Conservation (phyloP, 768 basidiomycete species). For the Calocybe cyanea region DNA sequence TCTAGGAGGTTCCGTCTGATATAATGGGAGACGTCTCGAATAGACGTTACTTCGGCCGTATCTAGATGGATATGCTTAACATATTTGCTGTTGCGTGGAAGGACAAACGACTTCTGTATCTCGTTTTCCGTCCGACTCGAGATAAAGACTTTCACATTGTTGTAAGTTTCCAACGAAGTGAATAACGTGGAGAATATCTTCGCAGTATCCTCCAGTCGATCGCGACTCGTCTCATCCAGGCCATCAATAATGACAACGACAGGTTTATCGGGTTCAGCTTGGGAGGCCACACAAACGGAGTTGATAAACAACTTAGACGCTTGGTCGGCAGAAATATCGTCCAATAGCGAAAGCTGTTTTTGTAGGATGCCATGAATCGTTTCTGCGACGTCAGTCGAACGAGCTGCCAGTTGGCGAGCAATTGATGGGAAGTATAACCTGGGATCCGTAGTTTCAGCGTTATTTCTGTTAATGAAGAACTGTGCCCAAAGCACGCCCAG, state of each 20-base stretch:
- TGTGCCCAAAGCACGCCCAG: conserved; percentile 13
- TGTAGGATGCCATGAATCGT: conserved; percentile 9
- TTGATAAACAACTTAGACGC: conserved; percentile 13
- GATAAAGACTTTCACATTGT: conserved; percentile 14
- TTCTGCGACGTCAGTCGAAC: conserved; percentile 2
- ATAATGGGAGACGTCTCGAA: conserved; percentile 9
- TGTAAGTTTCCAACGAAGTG: neutral
- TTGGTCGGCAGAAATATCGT: conserved; percentile 9
- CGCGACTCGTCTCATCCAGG: conserved; percentile 15
- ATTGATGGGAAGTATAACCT: conserved; percentile 16
- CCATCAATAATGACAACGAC: conserved; percentile 17
- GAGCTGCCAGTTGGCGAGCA: conserved; percentile 11
- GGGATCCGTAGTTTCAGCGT: conserved; percentile 13
- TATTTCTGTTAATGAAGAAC: conserved; percentile 17
- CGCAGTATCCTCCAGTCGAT: conserved; percentile 6
- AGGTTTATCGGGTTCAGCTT: conserved; percentile 1
- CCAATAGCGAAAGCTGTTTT: conserved; percentile 8
- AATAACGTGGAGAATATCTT: conserved; percentile 11
- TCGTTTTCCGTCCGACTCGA: conserved; percentile 13
- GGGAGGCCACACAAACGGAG: conserved; percentile 6
- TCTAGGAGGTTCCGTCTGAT: neutral
- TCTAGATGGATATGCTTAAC: conserved; percentile 15
- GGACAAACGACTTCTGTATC: conserved; percentile 8
- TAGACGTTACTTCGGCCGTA: conserved; percentile 2
- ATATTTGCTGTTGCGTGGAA: neutral